phyloP scores from a whole-genome alignment of 2,329 filamentous ascomycete species.

The Fusarium protoensiforme region DNA sequence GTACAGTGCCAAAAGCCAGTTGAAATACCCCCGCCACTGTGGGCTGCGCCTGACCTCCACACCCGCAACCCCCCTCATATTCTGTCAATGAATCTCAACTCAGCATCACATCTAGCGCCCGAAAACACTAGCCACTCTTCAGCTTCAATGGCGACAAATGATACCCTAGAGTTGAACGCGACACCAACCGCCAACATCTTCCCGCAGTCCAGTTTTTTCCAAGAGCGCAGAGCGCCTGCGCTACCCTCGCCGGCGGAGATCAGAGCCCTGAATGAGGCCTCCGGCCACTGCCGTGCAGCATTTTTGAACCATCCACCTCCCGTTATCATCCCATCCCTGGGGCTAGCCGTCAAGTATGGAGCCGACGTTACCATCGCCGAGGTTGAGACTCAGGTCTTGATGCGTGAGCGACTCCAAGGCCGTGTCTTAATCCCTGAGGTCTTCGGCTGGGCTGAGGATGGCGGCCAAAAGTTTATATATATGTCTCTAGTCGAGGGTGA shows the following conservation, averaged over 20 bases:
- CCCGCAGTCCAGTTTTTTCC: conserved; percentile 34
- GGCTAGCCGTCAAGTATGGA: conserved; percentile 51
- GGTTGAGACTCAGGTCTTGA: conserved; percentile 42
- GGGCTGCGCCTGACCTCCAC: no score
- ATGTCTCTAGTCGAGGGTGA: conserved; percentile 38
- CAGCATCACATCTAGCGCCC: not conserved
- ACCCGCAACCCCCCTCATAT: not conserved
- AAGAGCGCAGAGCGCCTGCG: conserved; percentile 28
- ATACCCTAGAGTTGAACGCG: not conserved
- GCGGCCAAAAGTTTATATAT: conserved; percentile 40
- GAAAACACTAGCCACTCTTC: not conserved
- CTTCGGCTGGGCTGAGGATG: conserved; percentile 41
- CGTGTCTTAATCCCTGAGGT: conserved; percentile 48
- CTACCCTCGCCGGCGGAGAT: conserved; percentile 46
- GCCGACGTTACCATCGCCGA: conserved; percentile 44
- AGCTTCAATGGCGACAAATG: not conserved
- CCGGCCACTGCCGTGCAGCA: conserved; percentile 21
- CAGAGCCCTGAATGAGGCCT: conserved; percentile 41
- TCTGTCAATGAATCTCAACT: not conserved
- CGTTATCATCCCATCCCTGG: conserved; percentile 46
- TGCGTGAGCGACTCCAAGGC: conserved; percentile 41
- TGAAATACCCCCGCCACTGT: no score
- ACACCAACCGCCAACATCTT: not conserved
- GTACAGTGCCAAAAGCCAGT: no score
- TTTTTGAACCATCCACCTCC: conserved; percentile 43